Percentiles rank a stretch among this genome's conserved stretches.
These are phyloP conservation scores for Lachnellula suecica DNA, from an alignment of 2,329 filamentous ascomycete genomes.

Conservation along the genomic window DNA sequence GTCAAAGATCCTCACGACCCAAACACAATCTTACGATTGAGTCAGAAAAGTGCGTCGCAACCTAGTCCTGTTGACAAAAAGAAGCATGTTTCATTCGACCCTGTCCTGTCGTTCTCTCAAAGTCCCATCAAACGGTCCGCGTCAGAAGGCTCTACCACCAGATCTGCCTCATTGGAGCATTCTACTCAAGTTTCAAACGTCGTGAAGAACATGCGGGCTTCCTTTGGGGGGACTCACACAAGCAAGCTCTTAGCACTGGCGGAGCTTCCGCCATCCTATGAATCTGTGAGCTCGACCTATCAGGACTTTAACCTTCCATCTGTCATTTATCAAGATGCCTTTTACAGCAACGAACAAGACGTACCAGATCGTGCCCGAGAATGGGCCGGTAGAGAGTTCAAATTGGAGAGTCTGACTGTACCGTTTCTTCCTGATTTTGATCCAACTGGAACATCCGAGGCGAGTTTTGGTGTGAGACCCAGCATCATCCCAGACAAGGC, in stretches of 20 bases:
- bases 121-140: not conserved
- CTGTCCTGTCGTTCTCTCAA: constrained; percentile 10
- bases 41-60: constrained; percentile 61
- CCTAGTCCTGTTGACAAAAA: constrained; percentile 41
- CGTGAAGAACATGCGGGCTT: constrained; percentile 13
- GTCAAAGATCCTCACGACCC: constrained; percentile 75
- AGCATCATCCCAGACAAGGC: constrained; percentile 47
- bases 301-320: constrained; percentile 57
- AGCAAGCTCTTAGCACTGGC: constrained; percentile 34
- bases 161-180: not conserved
- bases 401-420: constrained; percentile 70
- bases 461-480: constrained; percentile 53
- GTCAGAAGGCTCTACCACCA: not conserved
- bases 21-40: constrained; percentile 61
- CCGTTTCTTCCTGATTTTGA: constrained; percentile 83
- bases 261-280: constrained; percentile 38
- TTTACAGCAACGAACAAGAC: constrained; percentile 81
- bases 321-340: constrained; percentile 80
- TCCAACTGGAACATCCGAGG: constrained; percentile 53
- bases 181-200: constrained; percentile 8
- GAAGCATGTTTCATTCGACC: constrained; percentile 39
- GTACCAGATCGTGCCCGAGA: constrained; percentile 75
- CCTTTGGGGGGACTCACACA: constrained; percentile 3
- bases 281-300: constrained; percentile 57
- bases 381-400: constrained; percentile 87